Evolutionary conservation across 2,329 filamentous ascomycete genomes (phyloP).

Genomic region (Cytospora mali): DNA sequence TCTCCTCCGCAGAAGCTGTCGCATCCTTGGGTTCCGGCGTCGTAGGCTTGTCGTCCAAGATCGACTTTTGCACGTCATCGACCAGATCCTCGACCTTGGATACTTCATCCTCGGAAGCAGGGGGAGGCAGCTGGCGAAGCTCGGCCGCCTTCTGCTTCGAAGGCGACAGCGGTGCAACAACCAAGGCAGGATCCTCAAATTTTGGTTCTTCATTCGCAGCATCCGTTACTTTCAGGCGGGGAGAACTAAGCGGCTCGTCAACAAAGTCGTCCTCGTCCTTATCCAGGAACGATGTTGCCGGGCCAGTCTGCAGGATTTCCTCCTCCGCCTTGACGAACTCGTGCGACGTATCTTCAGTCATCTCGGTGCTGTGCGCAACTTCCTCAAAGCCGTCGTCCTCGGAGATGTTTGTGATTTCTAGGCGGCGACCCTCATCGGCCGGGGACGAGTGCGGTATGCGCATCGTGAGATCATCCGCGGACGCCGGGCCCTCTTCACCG

Average conservation of each 20-base stretch:
- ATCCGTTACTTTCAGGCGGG: conserved; percentile 63
- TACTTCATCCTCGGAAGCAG: conserved; percentile 6
- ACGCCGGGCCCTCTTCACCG: conserved; percentile 47
- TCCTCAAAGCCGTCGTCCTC: conserved; percentile 96
- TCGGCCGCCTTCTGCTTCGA: conserved; percentile 41
- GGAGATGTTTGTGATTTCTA: conserved; percentile 78
- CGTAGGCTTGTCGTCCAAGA: conserved; percentile 20
- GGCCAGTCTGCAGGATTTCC: conserved; percentile 48
- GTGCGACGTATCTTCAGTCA: conserved; percentile 72
- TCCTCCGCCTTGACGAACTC: conserved; percentile 66
- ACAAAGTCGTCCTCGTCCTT: conserved; percentile 75
- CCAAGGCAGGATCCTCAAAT: conserved; percentile 59
- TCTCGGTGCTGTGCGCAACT: conserved; percentile 70
- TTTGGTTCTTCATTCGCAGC: conserved; percentile 55
- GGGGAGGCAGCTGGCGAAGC: conserved; percentile 4
- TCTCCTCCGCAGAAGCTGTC: conserved; percentile 8
- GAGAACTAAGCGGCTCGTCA: conserved; percentile 74
- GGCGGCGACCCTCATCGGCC: conserved; percentile 66
- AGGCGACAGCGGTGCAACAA: conserved; percentile 62
- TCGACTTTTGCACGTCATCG: conserved; percentile 28
- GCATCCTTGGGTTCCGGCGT: conserved; percentile 21
- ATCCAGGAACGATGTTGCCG: conserved; percentile 49
- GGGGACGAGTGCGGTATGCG: conserved; percentile 51
- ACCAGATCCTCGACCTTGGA: conserved; percentile 30
- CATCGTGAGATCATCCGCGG: conserved; percentile 66